Conservation (phyloP, 345 rosid genomes). For the Eucalyptus guilfoylei region DNA sequence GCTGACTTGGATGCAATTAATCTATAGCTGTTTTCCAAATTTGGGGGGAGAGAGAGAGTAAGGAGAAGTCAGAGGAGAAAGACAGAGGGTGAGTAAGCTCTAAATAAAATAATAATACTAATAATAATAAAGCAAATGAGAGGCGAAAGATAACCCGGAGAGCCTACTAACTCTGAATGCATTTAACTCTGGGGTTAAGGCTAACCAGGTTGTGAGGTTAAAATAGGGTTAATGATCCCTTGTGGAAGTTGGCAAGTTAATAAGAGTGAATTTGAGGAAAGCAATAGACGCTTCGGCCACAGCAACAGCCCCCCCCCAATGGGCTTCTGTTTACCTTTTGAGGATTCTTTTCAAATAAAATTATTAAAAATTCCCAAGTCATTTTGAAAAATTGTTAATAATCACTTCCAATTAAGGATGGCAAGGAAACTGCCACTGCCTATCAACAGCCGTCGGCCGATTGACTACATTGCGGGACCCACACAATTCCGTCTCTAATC, state of each 20-base stretch:
- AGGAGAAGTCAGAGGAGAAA: too few relatives aligned
- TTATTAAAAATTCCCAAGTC: background rate
- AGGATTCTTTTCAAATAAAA: too few relatives aligned
- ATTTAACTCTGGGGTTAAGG: background rate
- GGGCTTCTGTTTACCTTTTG: accelerated
- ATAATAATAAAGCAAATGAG: background rate
- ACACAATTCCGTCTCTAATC: background rate
- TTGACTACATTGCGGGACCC: background rate
- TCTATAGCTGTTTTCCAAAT: background rate
- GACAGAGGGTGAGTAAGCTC: background rate
- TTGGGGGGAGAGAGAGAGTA: background rate
- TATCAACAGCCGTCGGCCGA: accelerated
- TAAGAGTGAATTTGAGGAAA: background rate
- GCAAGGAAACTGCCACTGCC: background rate
- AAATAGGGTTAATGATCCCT: background rate
- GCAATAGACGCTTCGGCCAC: background rate
- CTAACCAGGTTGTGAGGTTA: background rate
- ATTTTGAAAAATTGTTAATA: too few relatives aligned
- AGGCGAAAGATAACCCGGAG: background rate
- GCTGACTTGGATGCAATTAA: background rate
- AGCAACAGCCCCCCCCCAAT: accelerated
- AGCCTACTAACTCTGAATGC: background rate
- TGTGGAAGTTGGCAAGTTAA: background rate
- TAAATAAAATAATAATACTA: too few relatives aligned
- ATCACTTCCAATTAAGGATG: background rate